These are phyloP conservation scores for Tylopilus sp. DNA, from an alignment of 1,284 basidiomycete species.

Conservation along the genomic window DNA sequence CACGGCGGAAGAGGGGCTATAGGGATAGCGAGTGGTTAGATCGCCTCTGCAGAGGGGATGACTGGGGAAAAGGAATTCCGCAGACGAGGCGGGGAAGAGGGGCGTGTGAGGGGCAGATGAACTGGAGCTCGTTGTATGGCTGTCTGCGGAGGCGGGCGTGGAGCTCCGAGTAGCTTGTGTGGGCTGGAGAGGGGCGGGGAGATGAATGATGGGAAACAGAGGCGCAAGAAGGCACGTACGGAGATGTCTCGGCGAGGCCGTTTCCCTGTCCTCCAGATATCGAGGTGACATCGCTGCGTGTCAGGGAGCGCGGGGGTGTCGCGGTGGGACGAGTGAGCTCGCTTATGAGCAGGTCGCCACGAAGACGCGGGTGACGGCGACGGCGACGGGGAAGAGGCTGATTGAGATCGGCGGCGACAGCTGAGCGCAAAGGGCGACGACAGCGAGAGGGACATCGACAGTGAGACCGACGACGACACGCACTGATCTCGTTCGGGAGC, in stretches of 20 bases:
- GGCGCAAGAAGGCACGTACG: constrained; percentile 35
- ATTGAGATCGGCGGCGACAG: constrained; percentile 54
- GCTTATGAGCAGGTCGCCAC: constrained; percentile 44
- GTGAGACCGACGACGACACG: constrained; percentile 3
- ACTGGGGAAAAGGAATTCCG: constrained; percentile 53
- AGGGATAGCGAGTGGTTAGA: constrained; percentile 17
- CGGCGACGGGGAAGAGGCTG: constrained; percentile 46
- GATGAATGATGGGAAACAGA: neutral
- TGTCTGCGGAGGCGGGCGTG: constrained; percentile 32
- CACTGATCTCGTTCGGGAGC: constrained; percentile 18
- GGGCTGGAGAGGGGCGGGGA: constrained; percentile 15
- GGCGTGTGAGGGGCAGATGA: constrained; percentile 33
- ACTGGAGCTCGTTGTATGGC: constrained; percentile 24
- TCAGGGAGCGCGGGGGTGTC: constrained; percentile 36
- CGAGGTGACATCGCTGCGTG: constrained; percentile 49
- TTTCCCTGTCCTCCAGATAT: constrained; percentile 53
- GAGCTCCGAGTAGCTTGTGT: constrained; percentile 22
- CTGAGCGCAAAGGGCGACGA: constrained; percentile 37
- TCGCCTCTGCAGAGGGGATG: constrained; percentile 23
- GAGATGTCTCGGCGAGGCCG: constrained; percentile 44
- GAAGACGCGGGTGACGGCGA: constrained; percentile 35
- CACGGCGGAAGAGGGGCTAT: constrained; percentile 21
- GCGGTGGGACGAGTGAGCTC: constrained; percentile 41
- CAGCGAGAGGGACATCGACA: constrained; percentile 31
- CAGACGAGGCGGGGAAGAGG: constrained; percentile 51